Base-by-base conservation (phyloP, 2,329 filamentous ascomycete species). In the Fusarium euwallaceae region DNA sequence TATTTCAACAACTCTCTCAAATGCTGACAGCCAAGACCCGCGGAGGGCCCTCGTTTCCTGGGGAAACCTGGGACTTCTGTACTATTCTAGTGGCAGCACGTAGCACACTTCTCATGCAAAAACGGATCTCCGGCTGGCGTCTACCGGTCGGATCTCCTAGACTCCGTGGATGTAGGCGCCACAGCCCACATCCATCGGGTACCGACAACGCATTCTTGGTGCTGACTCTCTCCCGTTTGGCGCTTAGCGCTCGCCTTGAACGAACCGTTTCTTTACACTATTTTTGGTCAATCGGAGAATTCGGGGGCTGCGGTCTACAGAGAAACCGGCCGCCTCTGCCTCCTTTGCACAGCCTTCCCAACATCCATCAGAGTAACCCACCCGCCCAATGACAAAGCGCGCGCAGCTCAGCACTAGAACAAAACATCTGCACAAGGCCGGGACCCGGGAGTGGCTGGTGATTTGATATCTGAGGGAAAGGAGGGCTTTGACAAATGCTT, bases 221-320 rank as follows among this genome's bases (percentile, higher is more conserved):
- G 72, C 69, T 72, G 72, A 74, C 69, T 60, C 58, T 11, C 29
- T 11, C 32, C 29, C 29, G 29, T 11, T 32, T 34, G 68, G 72
- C 69, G 72, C 72, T 73, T 75, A 74, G 45, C 43, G 34, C 51
- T 62, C 8, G 27, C 27, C 8, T 27, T 27, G 48, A 11, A 22
- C 22, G 34, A 37, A 37, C 53, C n/a, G 53, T 58, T 45, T 36
- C 43, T 27, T 3, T 7, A 29, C 24, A 27, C 64, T 75, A 74
- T 74, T 74, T 74, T 70, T 73, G 69, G 67, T 48, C 22, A 16
- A 45, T 61, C 6, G 59, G 66, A 59, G 36, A 69, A n/a, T 34
- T 34, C 20, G 59, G 37, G 53, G 39, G 64, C 69, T 70, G 61
- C 12, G 69, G 69, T 29, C 56, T 34, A 36, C 14, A 24, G 20